Base-by-base conservation (phyloP, 495 filamentous ascomycete genomes). In the Staphylotrichum tortipilum region DNA sequence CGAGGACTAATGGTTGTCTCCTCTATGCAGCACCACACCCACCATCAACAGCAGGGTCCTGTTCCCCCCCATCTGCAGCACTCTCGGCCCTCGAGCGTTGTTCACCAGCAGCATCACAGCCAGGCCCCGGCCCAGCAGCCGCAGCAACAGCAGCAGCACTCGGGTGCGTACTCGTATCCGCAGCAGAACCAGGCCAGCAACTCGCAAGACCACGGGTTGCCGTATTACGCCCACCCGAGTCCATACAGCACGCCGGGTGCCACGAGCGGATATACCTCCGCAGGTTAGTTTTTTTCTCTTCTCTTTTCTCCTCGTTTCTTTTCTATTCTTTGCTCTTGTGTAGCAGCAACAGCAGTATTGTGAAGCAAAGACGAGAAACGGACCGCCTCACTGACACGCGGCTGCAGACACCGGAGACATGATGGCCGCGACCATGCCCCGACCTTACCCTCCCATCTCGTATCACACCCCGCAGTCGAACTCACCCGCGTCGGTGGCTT, bases 401-500 rank as follows among this genome's bases (percentile, higher is more conserved):
- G 49, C 47, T 28, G 47, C 62, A 95, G 86, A 89, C 63, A 85
- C 79, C 42, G 78, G 85, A 68, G 90, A 96, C 54, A 83, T 90
- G 71, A 97, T 97, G 92, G 90, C 92, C 52, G 80, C 90, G 44
- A 82, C 90, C 54, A 91, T 95, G 82, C 85, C 84, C 63, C 78
- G 82, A 63, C 78, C 80, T 36, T 96, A 90, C 54, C 91, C 90
- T 21, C 88, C 90, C 23, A 95, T 95, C 53, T 71, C 69, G 6
- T 95, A 98, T 61, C 88, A 95, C 61, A 95, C 91, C 3, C 89
- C 91, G 14, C 89, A 95, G 71, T 95, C 89, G 22, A 94, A 89
- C 67, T 95, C 92, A 19, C 92, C 92, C 30, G 86, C 88, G n/a
- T 95, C 92, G 49, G 89, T 96, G 52, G 85, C 90, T 47, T 96